A percentile compares a stretch with the other conserved stretches of the same genome.
These are phyloP conservation scores for Colletotrichum magnum DNA, from an alignment of 2,329 filamentous ascomycete species.

Conservation along the genomic window DNA sequence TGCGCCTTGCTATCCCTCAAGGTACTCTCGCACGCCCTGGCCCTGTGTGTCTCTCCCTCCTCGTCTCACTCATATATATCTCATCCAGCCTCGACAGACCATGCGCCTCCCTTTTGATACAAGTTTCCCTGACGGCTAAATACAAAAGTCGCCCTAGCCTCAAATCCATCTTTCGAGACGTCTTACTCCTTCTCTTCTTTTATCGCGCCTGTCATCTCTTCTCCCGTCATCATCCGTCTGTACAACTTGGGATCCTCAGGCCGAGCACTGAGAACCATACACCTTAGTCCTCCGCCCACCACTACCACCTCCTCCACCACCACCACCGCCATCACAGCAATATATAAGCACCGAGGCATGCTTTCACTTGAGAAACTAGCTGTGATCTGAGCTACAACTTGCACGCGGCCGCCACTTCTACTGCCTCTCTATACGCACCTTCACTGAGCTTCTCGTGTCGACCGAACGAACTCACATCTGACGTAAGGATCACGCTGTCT, in stretches of 20 bases:
- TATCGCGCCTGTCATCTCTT: slow-evolving; percentile 34
- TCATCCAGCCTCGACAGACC: slow-evolving; percentile 33
- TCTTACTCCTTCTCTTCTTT: slow-evolving; percentile 1
- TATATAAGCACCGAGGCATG: neutral
- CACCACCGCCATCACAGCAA: neutral
- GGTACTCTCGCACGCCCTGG: slow-evolving; percentile 1
- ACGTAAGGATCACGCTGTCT: too few species aligned
- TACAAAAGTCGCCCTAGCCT: slow-evolving; percentile 27
- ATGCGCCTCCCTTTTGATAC: slow-evolving; percentile 7
- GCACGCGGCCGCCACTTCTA: neutral
- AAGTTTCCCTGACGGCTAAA: slow-evolving; percentile 1
- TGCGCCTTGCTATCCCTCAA: slow-evolving; percentile 28
- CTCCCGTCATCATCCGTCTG: slow-evolving; percentile 24
- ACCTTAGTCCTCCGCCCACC: neutral
- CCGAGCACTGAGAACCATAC: neutral
- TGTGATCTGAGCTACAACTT: neutral
- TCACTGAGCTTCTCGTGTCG: too few species aligned
- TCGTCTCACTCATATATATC: slow-evolving; percentile 40
- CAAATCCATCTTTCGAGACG: slow-evolving; percentile 8
- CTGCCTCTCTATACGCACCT: neutral
- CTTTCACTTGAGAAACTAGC: neutral
- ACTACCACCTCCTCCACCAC: neutral
- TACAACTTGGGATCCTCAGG: slow-evolving; percentile 23
- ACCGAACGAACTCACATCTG: too few species aligned
- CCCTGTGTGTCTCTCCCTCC: slow-evolving; percentile 3